Base-by-base conservation (phyloP, 345 rosid genomes). In the Mercurialis annua region DNA sequence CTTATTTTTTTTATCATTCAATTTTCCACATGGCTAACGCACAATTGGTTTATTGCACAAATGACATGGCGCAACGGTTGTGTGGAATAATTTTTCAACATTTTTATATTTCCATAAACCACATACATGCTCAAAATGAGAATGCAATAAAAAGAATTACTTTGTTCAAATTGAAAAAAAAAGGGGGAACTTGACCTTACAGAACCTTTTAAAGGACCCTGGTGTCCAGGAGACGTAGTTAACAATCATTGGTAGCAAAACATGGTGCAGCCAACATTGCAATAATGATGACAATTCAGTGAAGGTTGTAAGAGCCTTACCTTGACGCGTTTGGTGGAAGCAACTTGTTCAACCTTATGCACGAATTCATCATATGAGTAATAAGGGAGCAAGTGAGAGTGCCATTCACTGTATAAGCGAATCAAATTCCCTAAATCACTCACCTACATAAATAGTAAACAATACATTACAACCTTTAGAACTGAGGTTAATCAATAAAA, bases 291-390 rank as follows among this genome's bases (percentile, higher is more conserved):
- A 20, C 56, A 18, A 31, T 31, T 10, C 20, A 24, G n/a, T 3
- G 5, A 16, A 30, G 3, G 40, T 21, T 10, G 40, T n/a, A 59
- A 23, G 0, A 7, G 14, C 20, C 29, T 75, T 71, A 94, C 99
- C 99, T 88, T 94, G 0, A 85, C 96, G 62, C 83, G 95, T 40
- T 78, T 91, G 47, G 92, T 44, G 29, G 92, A 73, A 58, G 96
- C 91, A 71, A 86, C 96, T 74, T 86, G 87, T 76, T 94, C 92
- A 3, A 77, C 90, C 72, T 89, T 94, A 51, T 73, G 87, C 26
- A 91, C 83, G 78, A 94, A 94, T 64, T 91, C 96, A 77, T 89
- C 92, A 56, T 91, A 91, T 0, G 95, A 85, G 73, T 86, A 82
- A 78, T 87, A 86, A 49, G 97, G 96, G 61, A 94, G 77, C 74